phyloP scores from a whole-genome alignment of 129 eudicot species.

The Chrysanthemum makinoi region DNA sequence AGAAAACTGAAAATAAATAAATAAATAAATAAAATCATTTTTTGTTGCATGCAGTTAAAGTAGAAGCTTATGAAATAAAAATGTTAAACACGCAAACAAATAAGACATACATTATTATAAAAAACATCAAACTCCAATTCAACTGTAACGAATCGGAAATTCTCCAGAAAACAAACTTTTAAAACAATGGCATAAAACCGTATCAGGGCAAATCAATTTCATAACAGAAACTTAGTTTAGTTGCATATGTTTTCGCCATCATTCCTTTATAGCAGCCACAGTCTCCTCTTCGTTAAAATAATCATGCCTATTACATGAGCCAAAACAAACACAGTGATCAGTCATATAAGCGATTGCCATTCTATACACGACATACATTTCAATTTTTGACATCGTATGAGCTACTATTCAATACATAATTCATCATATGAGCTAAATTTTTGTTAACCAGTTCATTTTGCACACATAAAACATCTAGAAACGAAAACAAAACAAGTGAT shows the following conservation, averaged over 20 bases:
- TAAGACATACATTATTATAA: conserved; percentile 21
- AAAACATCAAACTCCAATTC: conserved; percentile 15
- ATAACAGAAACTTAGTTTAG: conserved; percentile 12
- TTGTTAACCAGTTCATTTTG: neutral
- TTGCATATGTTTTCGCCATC: conserved; percentile 39
- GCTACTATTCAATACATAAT: neutral
- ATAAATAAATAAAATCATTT: too few species aligned
- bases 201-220: conserved; percentile 7
- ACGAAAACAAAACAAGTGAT: neutral
- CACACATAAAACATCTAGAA: conserved; percentile 8
- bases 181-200: conserved; percentile 8
- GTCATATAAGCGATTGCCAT: neutral
- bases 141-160: neutral
- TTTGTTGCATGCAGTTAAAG: too few species aligned
- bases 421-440: neutral
- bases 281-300: conserved; percentile 57
- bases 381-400: neutral
- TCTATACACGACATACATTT: neutral
- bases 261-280: conserved; percentile 54
- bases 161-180: conserved; percentile 1
- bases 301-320: conserved; percentile 58
- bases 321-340: conserved; percentile 20
- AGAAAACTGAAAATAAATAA: too few species aligned
- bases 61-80: conserved; percentile 13
- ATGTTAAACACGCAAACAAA: neutral